phyloP scores from a whole-genome alignment of 257 asterid species.

The Capsicum chinense region DNA sequence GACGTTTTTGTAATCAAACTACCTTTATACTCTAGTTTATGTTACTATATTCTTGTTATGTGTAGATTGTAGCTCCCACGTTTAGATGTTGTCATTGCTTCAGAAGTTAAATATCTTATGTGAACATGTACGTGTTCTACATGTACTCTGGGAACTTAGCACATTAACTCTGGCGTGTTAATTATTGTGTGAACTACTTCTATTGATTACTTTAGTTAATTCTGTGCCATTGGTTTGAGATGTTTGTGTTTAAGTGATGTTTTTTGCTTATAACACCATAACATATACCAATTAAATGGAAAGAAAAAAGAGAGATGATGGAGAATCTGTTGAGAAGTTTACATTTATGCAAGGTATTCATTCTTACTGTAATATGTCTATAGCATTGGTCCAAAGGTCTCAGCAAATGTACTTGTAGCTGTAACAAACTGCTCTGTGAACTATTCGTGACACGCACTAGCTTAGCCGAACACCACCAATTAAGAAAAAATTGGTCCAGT shows the following conservation, averaged over 20 bases:
- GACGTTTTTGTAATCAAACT: background rate
- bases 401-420: background rate
- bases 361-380: background rate
- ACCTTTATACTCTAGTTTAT: background rate
- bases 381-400: background rate
- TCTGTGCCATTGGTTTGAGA: background rate
- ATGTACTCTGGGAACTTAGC: background rate
- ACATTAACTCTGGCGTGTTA: background rate
- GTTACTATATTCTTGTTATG: background rate
- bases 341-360: background rate
- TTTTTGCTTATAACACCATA: background rate
- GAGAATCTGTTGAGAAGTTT: background rate
- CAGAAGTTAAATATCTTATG: background rate
- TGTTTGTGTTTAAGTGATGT: background rate
- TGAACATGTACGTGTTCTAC: background rate
- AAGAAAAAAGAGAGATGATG: background rate
- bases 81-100: slow-evolving; percentile 14
- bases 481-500: background rate
- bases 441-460: background rate
- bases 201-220: background rate
- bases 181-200: background rate
- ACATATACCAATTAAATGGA: background rate
- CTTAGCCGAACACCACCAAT: background rate
- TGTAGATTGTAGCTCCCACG: background rate
- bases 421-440: background rate